A percentile compares a stretch with the other conserved stretches of the same genome.
These are phyloP conservation scores for Cercospora beticola DNA, from an alignment of 2,329 filamentous ascomycete genomes.

Conservation along the genomic window DNA sequence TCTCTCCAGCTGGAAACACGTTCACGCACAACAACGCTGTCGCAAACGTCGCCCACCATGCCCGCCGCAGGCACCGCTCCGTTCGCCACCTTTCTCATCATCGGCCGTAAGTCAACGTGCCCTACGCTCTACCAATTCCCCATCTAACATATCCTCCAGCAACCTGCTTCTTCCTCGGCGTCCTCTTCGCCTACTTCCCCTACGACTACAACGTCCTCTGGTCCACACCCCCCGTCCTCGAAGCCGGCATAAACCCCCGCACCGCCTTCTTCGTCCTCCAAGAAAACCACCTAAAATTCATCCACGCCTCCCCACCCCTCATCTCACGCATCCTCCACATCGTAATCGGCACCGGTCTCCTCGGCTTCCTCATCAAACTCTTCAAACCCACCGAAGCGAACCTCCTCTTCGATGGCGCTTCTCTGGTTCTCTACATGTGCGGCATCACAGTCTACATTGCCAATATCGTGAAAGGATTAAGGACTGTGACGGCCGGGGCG, in stretches of 20 bases:
- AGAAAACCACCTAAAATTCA: conserved; percentile 84
- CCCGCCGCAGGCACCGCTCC: conserved; percentile 42
- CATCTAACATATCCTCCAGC: conserved; percentile 36
- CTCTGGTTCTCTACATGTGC: conserved; percentile 72
- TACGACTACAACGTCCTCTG: conserved; percentile 93
- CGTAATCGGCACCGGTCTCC: conserved; percentile 80
- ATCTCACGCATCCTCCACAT: conserved; percentile 94
- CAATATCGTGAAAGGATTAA: conserved; percentile 93
- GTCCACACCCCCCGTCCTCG: conserved; percentile 54
- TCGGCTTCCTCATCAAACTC: conserved; percentile 89
- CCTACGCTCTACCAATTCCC: not conserved
- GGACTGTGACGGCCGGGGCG: conserved; percentile 72
- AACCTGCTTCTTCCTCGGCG: conserved; percentile 95
- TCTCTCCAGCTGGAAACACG: not conserved
- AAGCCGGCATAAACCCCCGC: conserved; percentile 38
- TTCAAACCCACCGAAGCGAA: conserved; percentile 93
- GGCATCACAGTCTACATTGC: conserved; percentile 90
- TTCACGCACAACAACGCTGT: not conserved
- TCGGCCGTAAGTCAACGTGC: conserved; percentile 70
- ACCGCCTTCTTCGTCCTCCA: conserved; percentile 76
- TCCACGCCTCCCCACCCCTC: conserved; percentile 86
- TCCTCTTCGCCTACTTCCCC: conserved; percentile 93
- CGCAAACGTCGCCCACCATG: conserved; percentile 28
- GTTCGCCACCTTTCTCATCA: conserved; percentile 95
- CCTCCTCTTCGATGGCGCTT: conserved; percentile 84